These are phyloP conservation scores for Penicillium sp. DNA, from an alignment of 2,329 filamentous ascomycete species.

Conservation along the genomic window DNA sequence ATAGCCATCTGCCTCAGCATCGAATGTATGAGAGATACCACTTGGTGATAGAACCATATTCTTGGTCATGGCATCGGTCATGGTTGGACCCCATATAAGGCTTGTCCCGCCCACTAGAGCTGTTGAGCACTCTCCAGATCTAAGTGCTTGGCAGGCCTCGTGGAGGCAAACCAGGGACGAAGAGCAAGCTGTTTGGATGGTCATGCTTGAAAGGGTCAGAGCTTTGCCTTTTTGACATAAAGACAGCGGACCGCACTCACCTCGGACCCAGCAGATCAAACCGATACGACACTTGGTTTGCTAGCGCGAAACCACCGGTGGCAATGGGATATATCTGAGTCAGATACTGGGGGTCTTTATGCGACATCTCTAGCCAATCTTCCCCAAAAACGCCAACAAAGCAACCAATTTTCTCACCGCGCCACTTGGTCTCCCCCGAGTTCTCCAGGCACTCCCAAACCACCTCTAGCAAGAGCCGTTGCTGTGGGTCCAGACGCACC, in stretches of 20 bases:
- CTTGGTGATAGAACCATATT: slow-evolving; percentile 40
- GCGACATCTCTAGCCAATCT: slow-evolving; percentile 26
- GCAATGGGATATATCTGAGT: slow-evolving; percentile 17
- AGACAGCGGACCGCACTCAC: slow-evolving; percentile 8
- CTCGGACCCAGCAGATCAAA: slow-evolving; percentile 27
- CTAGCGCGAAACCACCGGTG: slow-evolving; percentile 21
- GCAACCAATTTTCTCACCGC: slow-evolving; percentile 33
- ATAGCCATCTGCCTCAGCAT: slow-evolving; percentile 52
- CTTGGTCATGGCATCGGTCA: slow-evolving; percentile 21
- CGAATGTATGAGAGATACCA: slow-evolving; percentile 51
- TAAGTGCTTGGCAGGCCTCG: slow-evolving; percentile 28
- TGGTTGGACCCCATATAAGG: slow-evolving; percentile 32
- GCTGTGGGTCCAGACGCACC: slow-evolving; percentile 34
- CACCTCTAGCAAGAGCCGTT: slow-evolving; percentile 35
- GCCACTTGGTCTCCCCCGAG: slow-evolving; percentile 30
- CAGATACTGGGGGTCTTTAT: slow-evolving; percentile 20
- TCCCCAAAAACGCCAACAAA: slow-evolving; percentile 29
- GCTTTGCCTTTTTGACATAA: background rate
- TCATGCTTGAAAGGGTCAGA: slow-evolving; percentile 23
- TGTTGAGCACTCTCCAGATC: slow-evolving; percentile 22
- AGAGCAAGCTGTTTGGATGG: slow-evolving; percentile 44
- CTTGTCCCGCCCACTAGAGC: slow-evolving; percentile 40
- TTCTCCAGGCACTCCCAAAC: slow-evolving; percentile 36
- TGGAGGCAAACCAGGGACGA: slow-evolving; percentile 39
- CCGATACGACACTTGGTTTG: slow-evolving; percentile 29